Conservation (phyloP, 768 basidiomycete species). For the Hirschioporus abietinus region DNA sequence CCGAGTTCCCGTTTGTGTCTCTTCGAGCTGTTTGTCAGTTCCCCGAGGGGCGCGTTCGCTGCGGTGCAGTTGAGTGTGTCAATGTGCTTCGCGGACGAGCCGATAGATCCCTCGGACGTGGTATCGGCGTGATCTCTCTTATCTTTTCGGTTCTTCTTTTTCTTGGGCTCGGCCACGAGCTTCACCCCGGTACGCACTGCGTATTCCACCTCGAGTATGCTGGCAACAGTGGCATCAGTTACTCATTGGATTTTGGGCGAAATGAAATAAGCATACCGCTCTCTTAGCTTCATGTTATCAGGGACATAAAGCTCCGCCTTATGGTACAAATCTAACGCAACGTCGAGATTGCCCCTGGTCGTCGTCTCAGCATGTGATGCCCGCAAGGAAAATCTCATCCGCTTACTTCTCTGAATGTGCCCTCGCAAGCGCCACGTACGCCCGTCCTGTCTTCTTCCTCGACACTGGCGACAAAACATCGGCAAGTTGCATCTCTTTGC, state of each 20-base stretch:
- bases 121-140: slow-evolving; percentile 20
- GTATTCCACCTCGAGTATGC: slow-evolving; percentile 82
- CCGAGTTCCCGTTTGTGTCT: neutral
- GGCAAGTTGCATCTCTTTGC: slow-evolving; percentile 54
- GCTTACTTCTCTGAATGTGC: slow-evolving; percentile 76
- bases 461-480: slow-evolving; percentile 66
- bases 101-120: no score
- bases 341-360: slow-evolving; percentile 71
- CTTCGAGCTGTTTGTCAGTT: neutral
- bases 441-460: slow-evolving; percentile 76
- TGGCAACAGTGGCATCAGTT: slow-evolving; percentile 21
- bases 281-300: slow-evolving; percentile 80
- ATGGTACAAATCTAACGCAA: slow-evolving; percentile 76
- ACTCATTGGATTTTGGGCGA: neutral
- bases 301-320: slow-evolving; percentile 80
- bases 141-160: slow-evolving; percentile 40
- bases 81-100: neutral
- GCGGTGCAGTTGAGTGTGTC: neutral
- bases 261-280: slow-evolving; percentile 50
- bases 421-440: slow-evolving; percentile 79
- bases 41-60: neutral
- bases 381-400: neutral
- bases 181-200: slow-evolving; percentile 57
- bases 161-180: slow-evolving; percentile 53
- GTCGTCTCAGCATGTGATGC: slow-evolving; percentile 2